phyloP scores from a whole-genome alignment of 495 filamentous ascomycete genomes.

The Ramalina peruviana region DNA sequence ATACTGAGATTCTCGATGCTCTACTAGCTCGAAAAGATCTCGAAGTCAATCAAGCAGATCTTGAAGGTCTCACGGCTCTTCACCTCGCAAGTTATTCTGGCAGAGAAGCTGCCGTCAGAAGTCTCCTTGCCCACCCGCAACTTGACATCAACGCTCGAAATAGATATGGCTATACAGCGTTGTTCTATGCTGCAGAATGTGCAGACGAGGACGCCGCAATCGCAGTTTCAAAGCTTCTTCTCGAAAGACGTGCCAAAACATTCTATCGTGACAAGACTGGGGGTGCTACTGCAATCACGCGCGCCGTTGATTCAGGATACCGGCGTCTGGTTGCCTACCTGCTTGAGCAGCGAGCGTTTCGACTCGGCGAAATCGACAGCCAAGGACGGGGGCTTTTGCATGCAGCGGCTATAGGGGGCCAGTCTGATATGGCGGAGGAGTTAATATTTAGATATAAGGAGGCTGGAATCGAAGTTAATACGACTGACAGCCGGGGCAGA shows the following conservation, averaged over 20 bases:
- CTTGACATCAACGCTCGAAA: not conserved
- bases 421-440: constrained; percentile 7
- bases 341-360: not conserved
- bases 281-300: constrained; percentile 5
- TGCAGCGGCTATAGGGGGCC: constrained; percentile 6
- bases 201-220: not conserved
- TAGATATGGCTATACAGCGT: not conserved
- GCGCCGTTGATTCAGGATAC: constrained; percentile 1
- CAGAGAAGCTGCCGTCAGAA: not conserved
- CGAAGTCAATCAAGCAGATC: not conserved
- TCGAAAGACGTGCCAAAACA: constrained; percentile 8
- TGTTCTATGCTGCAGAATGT: not conserved
- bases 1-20: not conserved
- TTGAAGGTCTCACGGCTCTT: constrained; percentile 2
- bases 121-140: not conserved
- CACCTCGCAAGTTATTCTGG: not conserved
- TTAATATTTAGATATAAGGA: not conserved
- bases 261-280: constrained; percentile 1
- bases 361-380: not conserved
- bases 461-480: not conserved
- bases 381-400: constrained; percentile 9
- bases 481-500: constrained; percentile 1
- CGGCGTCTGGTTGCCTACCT: not conserved
- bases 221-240: constrained; percentile 3
- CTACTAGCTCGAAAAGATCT: not conserved